phyloP scores from a whole-genome alignment of 2,329 filamentous ascomycete species.

The Ophiocordyceps camponoti-saundersi region DNA sequence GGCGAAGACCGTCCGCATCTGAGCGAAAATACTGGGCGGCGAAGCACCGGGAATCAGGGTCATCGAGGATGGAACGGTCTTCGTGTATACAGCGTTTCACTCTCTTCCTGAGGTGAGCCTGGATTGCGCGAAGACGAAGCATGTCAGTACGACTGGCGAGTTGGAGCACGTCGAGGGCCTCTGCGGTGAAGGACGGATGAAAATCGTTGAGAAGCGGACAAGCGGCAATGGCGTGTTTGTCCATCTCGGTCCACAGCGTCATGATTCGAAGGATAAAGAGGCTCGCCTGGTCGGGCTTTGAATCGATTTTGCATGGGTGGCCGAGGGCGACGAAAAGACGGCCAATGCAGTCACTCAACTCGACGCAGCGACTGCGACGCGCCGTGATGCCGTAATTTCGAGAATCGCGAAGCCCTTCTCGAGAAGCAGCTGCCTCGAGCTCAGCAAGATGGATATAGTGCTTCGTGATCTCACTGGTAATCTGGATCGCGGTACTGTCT shows the following conservation, averaged over 20 bases:
- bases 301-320: background rate
- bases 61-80: background rate
- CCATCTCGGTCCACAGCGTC: conserved; percentile 5
- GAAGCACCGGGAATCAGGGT: background rate
- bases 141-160: background rate
- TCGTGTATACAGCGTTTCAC: background rate
- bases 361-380: background rate
- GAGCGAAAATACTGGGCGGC: background rate
- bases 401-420: background rate
- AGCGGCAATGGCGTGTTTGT: conserved; percentile 1
- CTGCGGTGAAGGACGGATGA: conserved; percentile 1
- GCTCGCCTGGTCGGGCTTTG: conserved; percentile 3
- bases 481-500: background rate
- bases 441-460: conserved; percentile 1
- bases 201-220: conserved; percentile 2
- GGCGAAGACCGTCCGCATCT: background rate
- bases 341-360: background rate
- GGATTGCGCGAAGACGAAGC: conserved; percentile 1
- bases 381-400: background rate
- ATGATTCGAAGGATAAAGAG: conserved; percentile 4
- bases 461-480: background rate
- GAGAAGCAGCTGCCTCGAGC: background rate
- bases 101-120: conserved; percentile 1
- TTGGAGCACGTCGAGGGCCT: conserved; percentile 1
- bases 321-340: background rate